Evolutionary conservation across 805 yeast species (phyloP).

Genomic region (Candida hungchunana): DNA sequence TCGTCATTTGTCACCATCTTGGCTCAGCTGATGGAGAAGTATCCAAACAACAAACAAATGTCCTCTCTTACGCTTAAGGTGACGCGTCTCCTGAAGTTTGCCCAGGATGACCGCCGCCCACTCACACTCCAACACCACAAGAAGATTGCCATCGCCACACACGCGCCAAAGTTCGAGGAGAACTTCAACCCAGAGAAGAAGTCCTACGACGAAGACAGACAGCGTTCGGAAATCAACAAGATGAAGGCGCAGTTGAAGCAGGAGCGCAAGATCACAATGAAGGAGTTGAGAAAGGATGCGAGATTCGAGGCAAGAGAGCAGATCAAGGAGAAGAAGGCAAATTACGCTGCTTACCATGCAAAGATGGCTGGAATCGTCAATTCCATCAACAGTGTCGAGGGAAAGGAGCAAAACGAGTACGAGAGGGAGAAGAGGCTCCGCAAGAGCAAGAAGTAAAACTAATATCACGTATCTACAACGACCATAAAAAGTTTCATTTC

Average conservation of each 20-base stretch:
- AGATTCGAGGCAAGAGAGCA: slow-evolving; percentile 84
- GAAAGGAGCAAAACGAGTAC: slow-evolving; percentile 89
- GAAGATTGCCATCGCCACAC: slow-evolving; percentile 78
- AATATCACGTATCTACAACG: slow-evolving; percentile 1
- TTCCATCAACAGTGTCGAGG: slow-evolving; percentile 88
- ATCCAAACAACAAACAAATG: slow-evolving; percentile 32
- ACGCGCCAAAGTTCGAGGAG: slow-evolving; percentile 90
- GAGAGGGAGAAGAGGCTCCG: slow-evolving; percentile 77
- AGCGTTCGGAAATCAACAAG: slow-evolving; percentile 79
- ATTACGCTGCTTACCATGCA: slow-evolving; percentile 75
- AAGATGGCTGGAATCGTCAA: slow-evolving; percentile 86
- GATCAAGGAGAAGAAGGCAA: slow-evolving; percentile 69
- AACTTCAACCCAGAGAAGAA: slow-evolving; percentile 94
- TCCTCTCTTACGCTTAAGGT: slow-evolving; percentile 39
- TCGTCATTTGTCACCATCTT: slow-evolving; percentile 43
- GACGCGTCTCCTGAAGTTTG: slow-evolving; percentile 44
- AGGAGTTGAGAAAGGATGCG: slow-evolving; percentile 87
- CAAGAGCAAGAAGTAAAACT: slow-evolving; percentile 38
- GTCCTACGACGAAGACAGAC: slow-evolving; percentile 79
- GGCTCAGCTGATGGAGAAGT: slow-evolving; percentile 34
- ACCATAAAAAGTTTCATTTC: too few relatives aligned
- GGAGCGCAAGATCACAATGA: slow-evolving; percentile 82
- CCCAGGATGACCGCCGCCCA: slow-evolving; percentile 54
- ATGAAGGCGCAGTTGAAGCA: slow-evolving; percentile 82
- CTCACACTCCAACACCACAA: slow-evolving; percentile 77